These are phyloP conservation scores for Lotmaria passim DNA, from an alignment of 208 protist species.

Conservation along the genomic window DNA sequence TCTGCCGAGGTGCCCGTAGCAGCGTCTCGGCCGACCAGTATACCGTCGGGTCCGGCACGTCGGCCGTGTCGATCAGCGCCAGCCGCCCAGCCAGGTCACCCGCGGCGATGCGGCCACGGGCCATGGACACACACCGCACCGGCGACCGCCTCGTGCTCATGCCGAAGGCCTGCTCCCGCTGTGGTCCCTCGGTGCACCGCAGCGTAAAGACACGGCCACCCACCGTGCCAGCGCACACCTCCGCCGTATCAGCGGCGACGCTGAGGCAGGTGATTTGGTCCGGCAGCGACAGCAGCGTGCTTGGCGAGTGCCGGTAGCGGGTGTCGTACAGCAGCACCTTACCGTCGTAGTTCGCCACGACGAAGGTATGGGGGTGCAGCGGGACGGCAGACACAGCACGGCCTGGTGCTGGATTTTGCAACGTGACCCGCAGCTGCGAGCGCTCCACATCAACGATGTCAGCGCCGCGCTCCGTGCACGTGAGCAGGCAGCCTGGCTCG, in stretches of 20 bases:
- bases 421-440: conserved; percentile 12
- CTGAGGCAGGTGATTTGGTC: conserved; percentile 62
- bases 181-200: conserved; percentile 41
- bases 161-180: conserved; percentile 67
- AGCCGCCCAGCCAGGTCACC: conserved; percentile 53
- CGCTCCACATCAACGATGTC: conserved; percentile 54
- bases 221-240: conserved; percentile 58
- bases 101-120: conserved; percentile 41
- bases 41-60: conserved; percentile 51
- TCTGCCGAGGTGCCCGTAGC: conserved; percentile 24
- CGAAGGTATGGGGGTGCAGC: conserved; percentile 38
- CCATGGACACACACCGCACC: conserved; percentile 39
- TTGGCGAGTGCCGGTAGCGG: conserved; percentile 29
- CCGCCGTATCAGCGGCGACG: conserved; percentile 25
- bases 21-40: conserved; percentile 53
- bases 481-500: conserved; percentile 35
- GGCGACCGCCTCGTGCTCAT: conserved; percentile 50
- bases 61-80: conserved; percentile 52
- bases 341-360: conserved; percentile 69
- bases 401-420: conserved; percentile 43
- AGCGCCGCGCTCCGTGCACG: conserved; percentile 41
- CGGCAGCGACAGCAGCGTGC: conserved; percentile 48
- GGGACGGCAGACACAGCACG: conserved; percentile 44
- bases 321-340: conserved; percentile 70
- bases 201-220: conserved; percentile 66